phyloP scores from a whole-genome alignment of 164 flowering plant genomes.

The Sextonia rubra region DNA sequence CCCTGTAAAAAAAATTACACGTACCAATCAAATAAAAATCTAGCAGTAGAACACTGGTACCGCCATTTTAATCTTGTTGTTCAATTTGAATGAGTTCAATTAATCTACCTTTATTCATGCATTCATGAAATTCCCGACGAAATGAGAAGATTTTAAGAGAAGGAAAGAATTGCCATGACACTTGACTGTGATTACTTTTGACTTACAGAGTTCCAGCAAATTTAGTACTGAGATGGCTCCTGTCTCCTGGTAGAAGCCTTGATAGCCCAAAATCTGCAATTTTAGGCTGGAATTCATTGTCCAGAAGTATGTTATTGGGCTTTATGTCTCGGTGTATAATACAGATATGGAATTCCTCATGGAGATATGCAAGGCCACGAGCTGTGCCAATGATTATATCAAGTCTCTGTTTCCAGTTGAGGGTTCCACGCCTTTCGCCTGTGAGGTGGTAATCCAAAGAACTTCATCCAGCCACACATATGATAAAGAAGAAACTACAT shows the following conservation, averaged over 20 bases:
- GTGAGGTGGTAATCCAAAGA: neutral
- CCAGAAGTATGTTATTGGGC: conserved; percentile 47
- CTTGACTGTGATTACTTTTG: too few relatives aligned
- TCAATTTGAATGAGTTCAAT: too few relatives aligned
- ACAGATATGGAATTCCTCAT: conserved; percentile 47
- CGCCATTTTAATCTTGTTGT: too few relatives aligned
- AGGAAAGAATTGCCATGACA: too few relatives aligned
- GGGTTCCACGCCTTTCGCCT: conserved; percentile 43
- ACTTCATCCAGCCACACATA: neutral
- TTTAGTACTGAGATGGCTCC: conserved; percentile 48
- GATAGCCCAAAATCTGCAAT: conserved; percentile 66
- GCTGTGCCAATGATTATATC: conserved; percentile 54
- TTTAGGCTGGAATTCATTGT: conserved; percentile 46
- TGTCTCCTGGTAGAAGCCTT: conserved; percentile 48
- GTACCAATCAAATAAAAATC: neutral
- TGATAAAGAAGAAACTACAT: neutral
- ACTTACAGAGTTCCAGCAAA: conserved; percentile 68
- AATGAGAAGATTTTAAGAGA: neutral
- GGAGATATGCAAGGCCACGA: conserved; percentile 54
- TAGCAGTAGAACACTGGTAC: neutral
- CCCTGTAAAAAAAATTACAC: conserved; percentile 13
- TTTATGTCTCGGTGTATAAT: conserved; percentile 64
- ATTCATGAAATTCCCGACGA: neutral
- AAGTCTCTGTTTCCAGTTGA: conserved; percentile 49
- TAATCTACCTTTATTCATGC: neutral